These are phyloP conservation scores for Arxiozyma slooffiae DNA, from an alignment of 1,139 yeast genomes.

Conservation along the genomic window DNA sequence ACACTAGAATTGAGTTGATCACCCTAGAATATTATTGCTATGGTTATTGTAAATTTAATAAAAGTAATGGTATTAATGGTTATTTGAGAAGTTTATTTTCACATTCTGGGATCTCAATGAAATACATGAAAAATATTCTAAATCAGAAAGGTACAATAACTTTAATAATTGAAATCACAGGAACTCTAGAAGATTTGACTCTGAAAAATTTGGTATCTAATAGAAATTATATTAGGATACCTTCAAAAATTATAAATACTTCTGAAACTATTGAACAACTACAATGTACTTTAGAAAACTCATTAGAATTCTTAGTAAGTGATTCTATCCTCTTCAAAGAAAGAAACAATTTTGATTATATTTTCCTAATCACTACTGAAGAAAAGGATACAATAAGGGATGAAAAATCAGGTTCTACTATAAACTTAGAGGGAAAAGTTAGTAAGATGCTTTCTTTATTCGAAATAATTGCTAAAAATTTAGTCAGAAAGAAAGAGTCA, in stretches of 20 bases:
- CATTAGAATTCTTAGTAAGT: background rate
- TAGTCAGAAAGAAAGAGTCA: background rate
- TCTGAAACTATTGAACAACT: background rate
- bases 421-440: background rate
- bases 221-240: background rate
- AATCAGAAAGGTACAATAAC: background rate
- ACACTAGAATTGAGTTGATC: background rate
- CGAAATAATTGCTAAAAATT: constrained; percentile 1
- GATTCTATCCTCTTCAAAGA: constrained; percentile 34
- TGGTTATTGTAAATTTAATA: background rate
- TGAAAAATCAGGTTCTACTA: background rate
- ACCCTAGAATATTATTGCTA: background rate
- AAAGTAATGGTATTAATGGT: background rate
- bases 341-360: constrained; percentile 46
- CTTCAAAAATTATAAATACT: background rate
- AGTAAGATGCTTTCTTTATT: background rate
- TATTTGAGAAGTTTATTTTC: background rate
- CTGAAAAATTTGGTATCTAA: background rate
- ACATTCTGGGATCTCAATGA: constrained; percentile 3
- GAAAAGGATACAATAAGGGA: background rate
- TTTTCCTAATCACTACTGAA: constrained; percentile 52
- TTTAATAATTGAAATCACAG: constrained; percentile 3
- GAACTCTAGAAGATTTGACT: background rate
- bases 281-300: background rate
- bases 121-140: background rate